Evolutionary conservation across 768 basidiomycete genomes (phyloP).

Genomic region (Sutorius australiensis): DNA sequence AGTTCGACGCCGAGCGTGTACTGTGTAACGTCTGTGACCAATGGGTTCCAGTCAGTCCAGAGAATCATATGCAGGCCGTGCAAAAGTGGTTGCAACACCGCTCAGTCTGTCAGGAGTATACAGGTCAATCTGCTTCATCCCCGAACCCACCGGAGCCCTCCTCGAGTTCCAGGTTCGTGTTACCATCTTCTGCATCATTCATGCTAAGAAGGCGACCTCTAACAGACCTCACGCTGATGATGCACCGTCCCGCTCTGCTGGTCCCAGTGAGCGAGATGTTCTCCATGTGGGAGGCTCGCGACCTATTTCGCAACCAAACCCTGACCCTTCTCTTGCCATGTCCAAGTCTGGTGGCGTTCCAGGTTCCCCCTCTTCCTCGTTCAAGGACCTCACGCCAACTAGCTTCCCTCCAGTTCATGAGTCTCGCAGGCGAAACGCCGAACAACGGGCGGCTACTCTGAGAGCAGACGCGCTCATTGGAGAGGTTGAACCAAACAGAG

Average conservation of each 20-base stretch:
- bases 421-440: slow-evolving; percentile 70
- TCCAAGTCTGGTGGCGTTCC: slow-evolving; percentile 20
- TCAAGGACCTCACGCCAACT: slow-evolving; percentile 56
- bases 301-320: slow-evolving; percentile 6
- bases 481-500: slow-evolving; percentile 68
- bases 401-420: slow-evolving; percentile 59
- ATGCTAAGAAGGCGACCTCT: not conserved
- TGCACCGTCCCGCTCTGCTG: slow-evolving; percentile 30
- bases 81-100: slow-evolving; percentile 66
- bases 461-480: slow-evolving; percentile 61
- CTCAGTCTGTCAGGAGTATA: slow-evolving; percentile 45
- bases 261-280: slow-evolving; percentile 19
- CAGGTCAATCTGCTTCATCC: slow-evolving; percentile 6
- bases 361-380: slow-evolving; percentile 36
- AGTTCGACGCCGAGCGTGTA: slow-evolving; percentile 69
- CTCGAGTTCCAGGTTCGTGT: slow-evolving; percentile 21
- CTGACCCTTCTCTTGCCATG: slow-evolving; percentile 2
- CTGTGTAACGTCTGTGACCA: slow-evolving; percentile 65
- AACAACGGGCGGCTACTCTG: slow-evolving; percentile 71
- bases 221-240: slow-evolving; percentile 13
- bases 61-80: slow-evolving; percentile 58
- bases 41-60: slow-evolving; percentile 60
- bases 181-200: slow-evolving; percentile 3
- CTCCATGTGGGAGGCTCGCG: slow-evolving; percentile 27
- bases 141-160: slow-evolving; percentile 19